Conservation (phyloP, 805 yeast genomes). For the Cyberlindnera saturnus region DNA sequence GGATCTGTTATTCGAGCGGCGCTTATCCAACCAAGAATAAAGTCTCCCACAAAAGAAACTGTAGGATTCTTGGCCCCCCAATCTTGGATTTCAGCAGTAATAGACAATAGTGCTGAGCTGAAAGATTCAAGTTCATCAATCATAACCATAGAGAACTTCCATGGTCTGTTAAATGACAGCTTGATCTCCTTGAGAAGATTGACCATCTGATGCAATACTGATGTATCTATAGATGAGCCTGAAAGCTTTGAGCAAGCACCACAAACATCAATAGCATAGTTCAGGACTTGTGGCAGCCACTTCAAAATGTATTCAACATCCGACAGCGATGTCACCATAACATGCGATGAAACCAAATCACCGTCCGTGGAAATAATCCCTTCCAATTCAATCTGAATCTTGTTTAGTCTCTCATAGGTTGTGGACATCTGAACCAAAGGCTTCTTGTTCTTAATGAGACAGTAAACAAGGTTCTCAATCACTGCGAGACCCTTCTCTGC, state of each 20-base stretch:
- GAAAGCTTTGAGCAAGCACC: constrained; percentile 12
- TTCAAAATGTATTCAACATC: constrained; percentile 14
- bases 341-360: constrained; percentile 13
- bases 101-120: constrained; percentile 14
- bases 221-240: constrained; percentile 10
- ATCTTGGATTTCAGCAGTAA: constrained; percentile 23
- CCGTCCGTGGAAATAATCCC: constrained; percentile 15
- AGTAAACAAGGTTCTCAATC: constrained; percentile 61
- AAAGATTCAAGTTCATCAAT: constrained; percentile 19
- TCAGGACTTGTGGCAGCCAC: constrained; percentile 31
- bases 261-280: constrained; percentile 24
- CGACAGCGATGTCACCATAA: constrained; percentile 5
- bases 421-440: constrained; percentile 32
- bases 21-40: constrained; percentile 42
- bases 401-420: constrained; percentile 15
- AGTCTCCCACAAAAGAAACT: constrained; percentile 42
- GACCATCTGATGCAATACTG: constrained; percentile 16
- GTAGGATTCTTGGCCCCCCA: constrained; percentile 31
- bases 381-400: constrained; percentile 19
- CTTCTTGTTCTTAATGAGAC: constrained; percentile 47
- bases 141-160: constrained; percentile 14
- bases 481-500: constrained; percentile 73
- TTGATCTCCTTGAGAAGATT: constrained; percentile 8
- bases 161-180: constrained; percentile 8
- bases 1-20: background rate